These are phyloP conservation scores for Persicaria maculosa DNA, from an alignment of 148 eudicot genomes.

Conservation along the genomic window DNA sequence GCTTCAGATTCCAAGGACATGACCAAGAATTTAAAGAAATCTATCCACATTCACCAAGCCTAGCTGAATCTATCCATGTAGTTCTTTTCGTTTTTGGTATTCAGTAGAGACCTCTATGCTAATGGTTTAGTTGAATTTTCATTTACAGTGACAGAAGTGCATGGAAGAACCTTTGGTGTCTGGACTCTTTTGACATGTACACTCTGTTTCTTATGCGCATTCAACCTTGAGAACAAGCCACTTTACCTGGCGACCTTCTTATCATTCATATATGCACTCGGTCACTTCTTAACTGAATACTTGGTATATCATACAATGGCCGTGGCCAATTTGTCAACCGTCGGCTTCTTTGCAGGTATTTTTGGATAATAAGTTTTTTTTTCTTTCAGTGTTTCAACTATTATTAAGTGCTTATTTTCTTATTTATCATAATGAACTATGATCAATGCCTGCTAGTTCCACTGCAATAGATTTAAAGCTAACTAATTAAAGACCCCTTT, in stretches of 20 bases:
- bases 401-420: background rate
- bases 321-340: conserved; percentile 66
- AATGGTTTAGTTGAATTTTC: conserved; percentile 8
- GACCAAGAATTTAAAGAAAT: background rate
- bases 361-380: background rate
- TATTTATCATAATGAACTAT: background rate
- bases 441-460: background rate
- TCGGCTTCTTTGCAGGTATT: conserved; percentile 88
- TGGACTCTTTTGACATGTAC: conserved; percentile 97
- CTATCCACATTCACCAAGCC: background rate
- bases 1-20: too few relatives aligned
- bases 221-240: conserved; percentile 91
- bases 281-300: conserved; percentile 84
- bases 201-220: conserved; percentile 84
- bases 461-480: background rate
- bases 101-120: background rate
- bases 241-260: conserved; percentile 71
- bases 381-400: background rate
- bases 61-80: background rate
- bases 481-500: background rate
- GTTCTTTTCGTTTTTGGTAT: background rate
- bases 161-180: conserved; percentile 93
- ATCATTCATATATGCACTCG: conserved; percentile 80
- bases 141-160: conserved; percentile 82
- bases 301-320: conserved; percentile 77